Evolutionary conservation across 225 moss, liverwort and hornwort species (phyloP).

Genomic region (Straminergon stramineum): DNA sequence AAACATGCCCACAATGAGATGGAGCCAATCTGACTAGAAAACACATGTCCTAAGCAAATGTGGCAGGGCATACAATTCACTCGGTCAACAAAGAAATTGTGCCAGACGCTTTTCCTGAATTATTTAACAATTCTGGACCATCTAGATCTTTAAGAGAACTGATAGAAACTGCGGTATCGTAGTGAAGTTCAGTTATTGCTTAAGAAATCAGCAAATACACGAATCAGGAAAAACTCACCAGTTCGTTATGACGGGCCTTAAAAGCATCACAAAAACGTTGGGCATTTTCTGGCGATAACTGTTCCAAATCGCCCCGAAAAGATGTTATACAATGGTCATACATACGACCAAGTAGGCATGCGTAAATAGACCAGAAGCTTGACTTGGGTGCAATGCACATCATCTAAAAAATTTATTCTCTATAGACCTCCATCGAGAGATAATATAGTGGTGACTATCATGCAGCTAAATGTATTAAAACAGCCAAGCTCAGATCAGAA

Average conservation of each 20-base stretch:
- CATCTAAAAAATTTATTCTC: background rate
- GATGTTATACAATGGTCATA: background rate
- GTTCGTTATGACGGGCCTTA: constrained; percentile 37
- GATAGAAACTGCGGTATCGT: background rate
- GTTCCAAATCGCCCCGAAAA: background rate
- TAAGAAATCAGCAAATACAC: background rate
- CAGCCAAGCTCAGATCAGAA: background rate
- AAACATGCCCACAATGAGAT: background rate
- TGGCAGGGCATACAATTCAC: background rate
- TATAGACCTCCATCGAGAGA: background rate
- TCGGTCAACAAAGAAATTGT: background rate
- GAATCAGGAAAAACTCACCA: constrained; percentile 18
- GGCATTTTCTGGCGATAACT: constrained; percentile 36
- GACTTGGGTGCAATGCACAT: background rate
- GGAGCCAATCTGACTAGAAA: background rate
- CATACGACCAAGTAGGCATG: background rate
- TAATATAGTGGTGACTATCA: background rate
- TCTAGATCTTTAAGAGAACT: background rate
- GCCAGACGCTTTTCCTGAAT: background rate
- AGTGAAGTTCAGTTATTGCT: background rate
- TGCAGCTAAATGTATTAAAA: background rate
- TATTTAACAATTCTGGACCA: background rate
- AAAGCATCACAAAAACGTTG: constrained; percentile 38
- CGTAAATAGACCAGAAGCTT: background rate
- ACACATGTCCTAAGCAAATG: background rate